Evolutionary conservation across 2,329 filamentous ascomycete species (phyloP), one percentile per base, ranked within the genome.

Genomic region (Davidsoniella neocaledoniae): DNA sequence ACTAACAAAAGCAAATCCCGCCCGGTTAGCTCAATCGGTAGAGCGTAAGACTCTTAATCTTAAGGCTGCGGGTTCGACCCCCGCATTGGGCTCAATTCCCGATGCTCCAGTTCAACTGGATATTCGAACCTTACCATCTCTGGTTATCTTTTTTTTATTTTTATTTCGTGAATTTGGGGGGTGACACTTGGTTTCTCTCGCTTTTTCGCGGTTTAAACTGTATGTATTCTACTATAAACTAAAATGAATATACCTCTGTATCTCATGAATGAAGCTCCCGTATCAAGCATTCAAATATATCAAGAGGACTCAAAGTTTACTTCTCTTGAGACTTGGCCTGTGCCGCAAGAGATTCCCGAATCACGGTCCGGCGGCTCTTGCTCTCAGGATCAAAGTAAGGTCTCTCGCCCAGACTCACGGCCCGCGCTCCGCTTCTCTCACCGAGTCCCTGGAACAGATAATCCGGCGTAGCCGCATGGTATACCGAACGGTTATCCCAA

Each of bases 11-110:
- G 26, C 26, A 29, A 29, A 29, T 2, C 47, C 44, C 45, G 69
- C 70, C 70, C 66, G 70, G 71, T 69, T 78, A 77, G 74, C 74
- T 77, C 74, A 77, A 77, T 77, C 73, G 73, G 73, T 79, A 81
- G 77, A 81, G 76, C 76, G 76, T 80, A 12, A 33, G 26, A 17
- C 17, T 17, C 17, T 75, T 74, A 74, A 64, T 65, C 63, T 64
- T 61, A 64, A 64, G 62, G 63, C 60, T 64, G 62, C 60, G 62
- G 62, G 63, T 65, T 64, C 62, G 61, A 64, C 61, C 62, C 62
- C 63, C 62, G 59, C 61, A 54, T 51, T 54, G 56, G 56, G 55
- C 53, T 55, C 54, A 55, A 55, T 50, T 54, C 53, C 53, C 50
- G 48, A 17, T 17, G 17, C 17, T 17, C 17, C 17, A 17, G 17